Conservation (phyloP, 2,329 filamentous ascomycete genomes). For the Hypocreales sp. region DNA sequence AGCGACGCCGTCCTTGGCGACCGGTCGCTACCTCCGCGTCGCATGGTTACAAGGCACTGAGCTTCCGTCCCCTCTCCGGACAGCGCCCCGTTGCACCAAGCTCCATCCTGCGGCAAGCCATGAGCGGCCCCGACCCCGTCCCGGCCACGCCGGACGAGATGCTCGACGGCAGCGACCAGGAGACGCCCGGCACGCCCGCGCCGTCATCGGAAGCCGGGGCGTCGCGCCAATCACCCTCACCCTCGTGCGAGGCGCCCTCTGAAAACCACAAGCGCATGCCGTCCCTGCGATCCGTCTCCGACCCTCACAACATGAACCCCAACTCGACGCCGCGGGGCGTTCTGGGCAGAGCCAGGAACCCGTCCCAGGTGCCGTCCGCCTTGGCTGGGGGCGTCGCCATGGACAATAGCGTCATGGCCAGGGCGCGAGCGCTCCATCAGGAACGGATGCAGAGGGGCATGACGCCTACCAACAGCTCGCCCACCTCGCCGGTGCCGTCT, state of each 20-base stretch:
- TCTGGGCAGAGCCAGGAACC: constrained; percentile 49
- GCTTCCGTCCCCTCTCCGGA: constrained; percentile 2
- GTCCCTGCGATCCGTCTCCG: constrained; percentile 43
- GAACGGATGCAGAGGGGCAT: constrained; percentile 29
- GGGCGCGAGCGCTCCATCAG: constrained; percentile 29
- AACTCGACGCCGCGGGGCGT: constrained; percentile 77
- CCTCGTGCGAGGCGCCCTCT: constrained; percentile 11
- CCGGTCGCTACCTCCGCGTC: background rate
- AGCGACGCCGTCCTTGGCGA: background rate
- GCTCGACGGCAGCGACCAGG: constrained; percentile 14
- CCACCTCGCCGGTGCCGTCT: constrained; percentile 15
- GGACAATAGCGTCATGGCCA: constrained; percentile 28
- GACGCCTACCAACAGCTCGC: constrained; percentile 13
- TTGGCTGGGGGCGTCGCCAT: constrained; percentile 16
- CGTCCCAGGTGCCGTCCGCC: constrained; percentile 23
- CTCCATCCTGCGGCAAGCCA: constrained; percentile 2
- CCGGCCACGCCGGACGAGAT: constrained; percentile 32
- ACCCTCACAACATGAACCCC: constrained; percentile 51
- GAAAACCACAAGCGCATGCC: constrained; percentile 34
- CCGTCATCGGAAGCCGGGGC: constrained; percentile 9
- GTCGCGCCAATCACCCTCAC: too few relatives aligned
- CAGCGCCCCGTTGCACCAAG: constrained; percentile 1
- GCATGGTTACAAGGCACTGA: background rate
- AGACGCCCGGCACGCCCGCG: constrained; percentile 26
- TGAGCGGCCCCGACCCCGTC: constrained; percentile 19